A percentile compares a stretch with the other conserved stretches of the same genome.
Evolutionary conservation across 2,329 filamentous ascomycete genomes (phyloP).

Genomic region (Fusarium chuoi): DNA sequence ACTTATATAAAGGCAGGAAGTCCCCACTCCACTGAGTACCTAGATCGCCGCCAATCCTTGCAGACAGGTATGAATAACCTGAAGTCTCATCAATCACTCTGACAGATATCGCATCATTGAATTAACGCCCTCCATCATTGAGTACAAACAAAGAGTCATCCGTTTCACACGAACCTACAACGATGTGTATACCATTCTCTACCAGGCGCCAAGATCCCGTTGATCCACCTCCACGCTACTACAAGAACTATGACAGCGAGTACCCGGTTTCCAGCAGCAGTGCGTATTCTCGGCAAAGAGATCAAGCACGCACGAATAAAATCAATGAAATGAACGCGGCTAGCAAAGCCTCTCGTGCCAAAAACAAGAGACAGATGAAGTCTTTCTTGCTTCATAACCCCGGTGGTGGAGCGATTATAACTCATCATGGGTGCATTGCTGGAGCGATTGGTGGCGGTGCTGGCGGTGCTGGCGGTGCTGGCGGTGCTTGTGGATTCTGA

Average conservation of each 20-base stretch:
- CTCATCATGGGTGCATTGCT: not conserved
- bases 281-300: not conserved
- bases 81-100: not conserved
- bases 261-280: not conserved
- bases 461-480: not conserved
- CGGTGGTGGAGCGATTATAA: not conserved
- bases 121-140: not conserved
- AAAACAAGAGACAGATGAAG: not conserved
- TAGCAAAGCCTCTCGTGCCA: not conserved
- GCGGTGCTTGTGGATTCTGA: not conserved
- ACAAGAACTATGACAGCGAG: not conserved
- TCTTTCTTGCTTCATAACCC: not conserved
- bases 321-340: not conserved
- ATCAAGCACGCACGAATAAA: not conserved
- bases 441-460: not conserved
- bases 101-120: not conserved
- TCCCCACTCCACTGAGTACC: too few relatives aligned
- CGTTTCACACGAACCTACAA: not conserved
- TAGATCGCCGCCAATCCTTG: not conserved
- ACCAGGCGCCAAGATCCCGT: not conserved
- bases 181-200: not conserved
- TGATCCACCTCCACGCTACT: not conserved
- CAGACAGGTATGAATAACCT: not conserved
- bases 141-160: not conserved
- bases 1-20: not conserved